Conservation (phyloP, 2,329 filamentous ascomycete species). For the Thermothelomyces thermophilus region DNA sequence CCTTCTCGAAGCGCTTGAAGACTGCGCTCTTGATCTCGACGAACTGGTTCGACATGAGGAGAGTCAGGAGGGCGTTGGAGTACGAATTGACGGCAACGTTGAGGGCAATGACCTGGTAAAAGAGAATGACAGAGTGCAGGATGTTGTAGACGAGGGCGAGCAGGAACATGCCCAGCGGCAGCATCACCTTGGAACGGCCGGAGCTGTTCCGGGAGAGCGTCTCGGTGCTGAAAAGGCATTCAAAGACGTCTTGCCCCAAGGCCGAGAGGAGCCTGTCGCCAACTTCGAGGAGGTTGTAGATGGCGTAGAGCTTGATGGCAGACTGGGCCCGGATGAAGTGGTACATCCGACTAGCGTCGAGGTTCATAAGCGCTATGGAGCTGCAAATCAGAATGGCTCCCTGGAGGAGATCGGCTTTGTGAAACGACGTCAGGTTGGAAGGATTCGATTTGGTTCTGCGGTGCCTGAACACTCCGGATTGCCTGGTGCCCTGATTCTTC, state of each 20-base stretch:
- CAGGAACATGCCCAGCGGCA: slow-evolving; percentile 86
- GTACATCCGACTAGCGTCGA: slow-evolving; percentile 97
- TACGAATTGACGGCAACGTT: slow-evolving; percentile 99
- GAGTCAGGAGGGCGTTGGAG: slow-evolving; percentile 86
- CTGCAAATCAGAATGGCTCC: slow-evolving; percentile 82
- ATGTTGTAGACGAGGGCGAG: slow-evolving; percentile 84
- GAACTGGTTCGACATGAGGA: slow-evolving; percentile 94
- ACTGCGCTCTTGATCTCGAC: slow-evolving; percentile 98
- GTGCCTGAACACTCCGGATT: slow-evolving; percentile 46
- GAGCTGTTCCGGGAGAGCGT: slow-evolving; percentile 81
- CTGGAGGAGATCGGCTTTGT: slow-evolving; percentile 93
- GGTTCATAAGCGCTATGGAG: slow-evolving; percentile 75
- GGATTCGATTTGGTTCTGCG: slow-evolving; percentile 76
- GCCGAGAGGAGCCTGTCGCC: slow-evolving; percentile 85
- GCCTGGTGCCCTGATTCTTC: slow-evolving; percentile 25
- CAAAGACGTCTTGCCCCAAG: slow-evolving; percentile 89
- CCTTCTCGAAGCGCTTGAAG: slow-evolving; percentile 98
- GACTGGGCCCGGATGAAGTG: slow-evolving; percentile 94
- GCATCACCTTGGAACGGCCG: slow-evolving; percentile 82
- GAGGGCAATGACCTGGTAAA: slow-evolving; percentile 95
- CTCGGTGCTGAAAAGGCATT: slow-evolving; percentile 90
- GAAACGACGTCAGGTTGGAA: slow-evolving; percentile 74
- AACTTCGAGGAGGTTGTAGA: slow-evolving; percentile 95
- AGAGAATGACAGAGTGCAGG: slow-evolving; percentile 76
- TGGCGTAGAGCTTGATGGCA: slow-evolving; percentile 96